phyloP scores from a whole-genome alignment of 345 rosid species.

The Syzygium jambos region DNA sequence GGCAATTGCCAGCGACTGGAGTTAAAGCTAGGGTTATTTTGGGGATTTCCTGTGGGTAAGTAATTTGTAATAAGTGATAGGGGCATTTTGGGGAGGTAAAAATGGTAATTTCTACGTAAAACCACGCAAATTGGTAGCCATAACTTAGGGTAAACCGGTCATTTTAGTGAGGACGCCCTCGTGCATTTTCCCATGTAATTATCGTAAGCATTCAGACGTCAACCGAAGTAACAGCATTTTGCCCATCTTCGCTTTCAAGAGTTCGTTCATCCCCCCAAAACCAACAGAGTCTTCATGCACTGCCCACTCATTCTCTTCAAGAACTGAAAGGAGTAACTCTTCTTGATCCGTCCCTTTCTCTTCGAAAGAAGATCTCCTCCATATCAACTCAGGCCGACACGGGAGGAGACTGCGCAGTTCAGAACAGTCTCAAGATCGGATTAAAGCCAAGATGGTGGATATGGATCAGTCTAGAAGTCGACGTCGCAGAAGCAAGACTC shows the following conservation, averaged over 20 bases:
- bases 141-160: background rate
- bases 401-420: too few relatives aligned
- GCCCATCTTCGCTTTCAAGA: background rate
- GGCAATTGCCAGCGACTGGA: too few relatives aligned
- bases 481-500: too few relatives aligned
- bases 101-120: too few relatives aligned
- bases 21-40: too few relatives aligned
- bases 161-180: background rate
- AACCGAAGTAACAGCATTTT: background rate
- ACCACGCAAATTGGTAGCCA: too few relatives aligned
- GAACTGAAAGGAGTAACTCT: background rate
- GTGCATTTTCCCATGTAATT: background rate
- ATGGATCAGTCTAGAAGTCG: too few relatives aligned
- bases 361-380: background rate
- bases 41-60: too few relatives aligned
- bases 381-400: background rate
- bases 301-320: background rate
- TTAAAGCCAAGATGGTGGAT: too few relatives aligned
- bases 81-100: too few relatives aligned
- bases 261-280: background rate
- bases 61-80: too few relatives aligned
- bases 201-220: background rate
- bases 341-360: background rate
- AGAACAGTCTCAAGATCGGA: too few relatives aligned
- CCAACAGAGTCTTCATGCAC: background rate